phyloP scores from a whole-genome alignment of 2,329 filamentous ascomycete genomes.

The Tolypocladium ophioglossoides region DNA sequence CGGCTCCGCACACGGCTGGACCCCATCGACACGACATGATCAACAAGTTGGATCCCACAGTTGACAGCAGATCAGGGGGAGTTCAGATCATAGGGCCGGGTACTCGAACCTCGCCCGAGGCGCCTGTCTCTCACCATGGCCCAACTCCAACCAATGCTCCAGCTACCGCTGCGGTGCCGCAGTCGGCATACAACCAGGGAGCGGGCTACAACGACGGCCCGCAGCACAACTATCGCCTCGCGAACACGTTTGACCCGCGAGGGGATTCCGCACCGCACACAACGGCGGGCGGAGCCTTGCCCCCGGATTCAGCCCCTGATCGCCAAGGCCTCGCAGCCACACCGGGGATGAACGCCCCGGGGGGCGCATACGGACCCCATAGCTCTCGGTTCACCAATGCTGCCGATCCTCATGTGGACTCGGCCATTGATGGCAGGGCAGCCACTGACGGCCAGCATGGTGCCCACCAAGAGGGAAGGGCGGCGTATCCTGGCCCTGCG shows the following conservation, averaged over 20 bases:
- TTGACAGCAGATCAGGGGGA: conserved; percentile 5
- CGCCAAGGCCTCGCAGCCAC: neutral
- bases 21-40: conserved; percentile 7
- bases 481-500: conserved; percentile 1
- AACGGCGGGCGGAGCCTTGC: neutral
- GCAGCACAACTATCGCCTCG: conserved; percentile 23
- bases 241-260: conserved; percentile 35
- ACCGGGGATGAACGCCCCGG: neutral
- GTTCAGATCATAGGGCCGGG: conserved; percentile 1
- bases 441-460: neutral
- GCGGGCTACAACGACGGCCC: neutral
- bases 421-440: neutral
- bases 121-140: neutral
- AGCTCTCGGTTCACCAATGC: neutral
- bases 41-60: conserved; percentile 7
- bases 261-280: conserved; percentile 24
- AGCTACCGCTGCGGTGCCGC: neutral
- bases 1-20: conserved; percentile 6
- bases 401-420: neutral
- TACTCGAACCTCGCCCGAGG: neutral
- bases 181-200: neutral
- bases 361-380: conserved; percentile 3
- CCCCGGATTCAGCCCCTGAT: neutral
- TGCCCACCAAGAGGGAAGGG: neutral
- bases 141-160: neutral